Base-by-base conservation (phyloP, 176 grass and related monocot genomes). In the Zizania latifolia region DNA sequence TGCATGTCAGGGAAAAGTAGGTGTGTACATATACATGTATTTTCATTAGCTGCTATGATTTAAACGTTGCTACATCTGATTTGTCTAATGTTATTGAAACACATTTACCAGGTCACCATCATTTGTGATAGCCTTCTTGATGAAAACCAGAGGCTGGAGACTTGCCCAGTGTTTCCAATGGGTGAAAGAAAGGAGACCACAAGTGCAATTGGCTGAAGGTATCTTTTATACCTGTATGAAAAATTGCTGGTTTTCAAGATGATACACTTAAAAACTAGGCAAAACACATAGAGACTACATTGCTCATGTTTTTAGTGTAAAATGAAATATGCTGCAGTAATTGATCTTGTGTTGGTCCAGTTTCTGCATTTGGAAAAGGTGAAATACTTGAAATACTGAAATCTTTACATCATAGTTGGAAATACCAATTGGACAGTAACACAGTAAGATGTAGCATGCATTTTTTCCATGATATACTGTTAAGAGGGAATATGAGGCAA, bases 1-100 rank as follows among this genome's bases (percentile, higher is more conserved):
- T 96, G 93, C 70, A 92, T 96, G 89, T 85, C 81, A 38, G 93
- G 93, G 28, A 96, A 81, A 85, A 96, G 74, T 64, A 92, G 93
- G 93, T 96, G 56, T 90, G 30, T 13, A 57, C 59, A 11, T 90
- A 10, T 79, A 46, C 28, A 65, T 64, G 65, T 0, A 17, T 53
- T 58, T 29, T 50, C 19, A 29, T 78, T 81, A n/a, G 28, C 58
- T 62, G 24, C 26, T 65, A 76, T 68, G 36, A 53, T 35, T 38
- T 41, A 57, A 12, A 69, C 50, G 54, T 71, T 66, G 22, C 16
- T 78, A 55, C 26, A 34, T 40, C 23, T 68, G 11, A 55, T 75
- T 62, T 41, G 26, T 48, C 26, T 83, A 45, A 78, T 78, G 23
- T 29, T 38, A 67, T 74, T 7, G 35, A 5, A 75, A 79, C 78